A percentile compares a stretch with the other conserved stretches of the same genome.
phyloP scores from a whole-genome alignment of 2,329 filamentous ascomycete species.

The Akanthomyces muscarius region DNA sequence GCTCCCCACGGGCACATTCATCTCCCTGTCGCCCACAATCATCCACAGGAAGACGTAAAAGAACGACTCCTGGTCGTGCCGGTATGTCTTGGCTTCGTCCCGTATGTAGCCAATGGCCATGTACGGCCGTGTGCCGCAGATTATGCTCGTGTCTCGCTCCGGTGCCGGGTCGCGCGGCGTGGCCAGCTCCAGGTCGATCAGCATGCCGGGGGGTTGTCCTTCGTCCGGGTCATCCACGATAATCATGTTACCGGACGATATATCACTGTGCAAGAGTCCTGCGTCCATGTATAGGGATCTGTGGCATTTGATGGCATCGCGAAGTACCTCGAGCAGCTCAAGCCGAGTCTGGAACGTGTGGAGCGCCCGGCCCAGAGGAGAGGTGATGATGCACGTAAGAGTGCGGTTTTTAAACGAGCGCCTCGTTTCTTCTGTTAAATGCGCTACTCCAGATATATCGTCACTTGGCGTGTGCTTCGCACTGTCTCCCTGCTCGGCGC shows the following conservation, averaged over 20 bases:
- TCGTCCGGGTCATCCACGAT: conserved; percentile 10
- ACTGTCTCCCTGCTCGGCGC: background rate
- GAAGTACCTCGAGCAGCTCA: conserved; percentile 21
- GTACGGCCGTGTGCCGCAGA: conserved; percentile 21
- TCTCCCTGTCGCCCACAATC: conserved; percentile 12
- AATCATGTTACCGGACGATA: conserved; percentile 23
- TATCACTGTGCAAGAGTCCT: conserved; percentile 20
- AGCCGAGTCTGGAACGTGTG: conserved; percentile 19
- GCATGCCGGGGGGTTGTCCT: conserved; percentile 15
- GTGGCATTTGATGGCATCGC: conserved; percentile 23
- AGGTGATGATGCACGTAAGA: conserved; percentile 22
- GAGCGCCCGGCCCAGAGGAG: conserved; percentile 22
- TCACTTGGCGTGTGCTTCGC: too few species aligned
- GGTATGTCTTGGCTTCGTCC: conserved; percentile 20
- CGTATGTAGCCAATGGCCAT: conserved; percentile 26
- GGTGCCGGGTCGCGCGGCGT: conserved; percentile 15
- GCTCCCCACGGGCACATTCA: background rate
- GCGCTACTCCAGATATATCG: background rate
- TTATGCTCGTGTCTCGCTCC: conserved; percentile 10
- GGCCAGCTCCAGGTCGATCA: conserved; percentile 24
- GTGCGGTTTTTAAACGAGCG: conserved; percentile 21
- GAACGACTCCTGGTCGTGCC: conserved; percentile 29
- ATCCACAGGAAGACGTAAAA: conserved; percentile 24
- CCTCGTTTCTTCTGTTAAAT: conserved; percentile 18
- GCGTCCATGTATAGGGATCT: conserved; percentile 19